phyloP scores from a whole-genome alignment of 805 yeast species.

The Wilhelminamyces savonicus region DNA sequence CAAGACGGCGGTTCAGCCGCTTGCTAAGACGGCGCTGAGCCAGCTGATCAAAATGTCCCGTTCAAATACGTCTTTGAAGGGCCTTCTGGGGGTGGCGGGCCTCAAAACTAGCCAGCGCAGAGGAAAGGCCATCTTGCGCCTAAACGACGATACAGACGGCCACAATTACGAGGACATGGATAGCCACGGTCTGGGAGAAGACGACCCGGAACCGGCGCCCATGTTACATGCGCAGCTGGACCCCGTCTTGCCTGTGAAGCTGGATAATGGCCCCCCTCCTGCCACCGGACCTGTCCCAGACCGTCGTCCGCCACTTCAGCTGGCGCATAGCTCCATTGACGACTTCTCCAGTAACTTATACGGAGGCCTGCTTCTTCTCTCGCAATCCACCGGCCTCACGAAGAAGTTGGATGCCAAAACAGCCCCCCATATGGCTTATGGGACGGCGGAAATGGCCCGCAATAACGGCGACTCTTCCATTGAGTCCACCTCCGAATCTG shows the following conservation, averaged over 20 bases:
- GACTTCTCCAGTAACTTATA: conserved; percentile 27
- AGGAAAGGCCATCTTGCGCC: conserved; percentile 32
- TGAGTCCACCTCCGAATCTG: conserved; percentile 11
- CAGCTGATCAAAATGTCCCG: conserved; percentile 17
- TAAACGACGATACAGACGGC: conserved; percentile 26
- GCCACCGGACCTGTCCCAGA: neutral
- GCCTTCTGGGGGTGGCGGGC: conserved; percentile 18
- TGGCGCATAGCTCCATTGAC: conserved; percentile 19
- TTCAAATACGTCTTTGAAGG: conserved; percentile 29
- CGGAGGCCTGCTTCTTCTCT: conserved; percentile 36
- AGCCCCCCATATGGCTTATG: conserved; percentile 2
- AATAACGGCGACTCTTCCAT: neutral
- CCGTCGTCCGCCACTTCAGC: conserved; percentile 1
- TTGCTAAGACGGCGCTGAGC: conserved; percentile 12
- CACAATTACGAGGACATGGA: conserved; percentile 33
- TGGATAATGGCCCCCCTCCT: neutral
- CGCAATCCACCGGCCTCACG: conserved; percentile 38
- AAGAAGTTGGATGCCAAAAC: conserved; percentile 21
- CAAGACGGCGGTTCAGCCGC: conserved; percentile 8
- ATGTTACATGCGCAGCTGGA: neutral
- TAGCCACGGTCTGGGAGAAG: conserved; percentile 12
- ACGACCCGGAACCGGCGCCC: neutral
- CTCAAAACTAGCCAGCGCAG: conserved; percentile 30
- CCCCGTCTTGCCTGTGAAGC: neutral
- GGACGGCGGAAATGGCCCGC: conserved; percentile 4